Evolutionary conservation across 1,284 basidiomycete species (phyloP), one percentile per base, ranked within the genome.

Genomic region (Melanopsichium pennsylvanicum): DNA sequence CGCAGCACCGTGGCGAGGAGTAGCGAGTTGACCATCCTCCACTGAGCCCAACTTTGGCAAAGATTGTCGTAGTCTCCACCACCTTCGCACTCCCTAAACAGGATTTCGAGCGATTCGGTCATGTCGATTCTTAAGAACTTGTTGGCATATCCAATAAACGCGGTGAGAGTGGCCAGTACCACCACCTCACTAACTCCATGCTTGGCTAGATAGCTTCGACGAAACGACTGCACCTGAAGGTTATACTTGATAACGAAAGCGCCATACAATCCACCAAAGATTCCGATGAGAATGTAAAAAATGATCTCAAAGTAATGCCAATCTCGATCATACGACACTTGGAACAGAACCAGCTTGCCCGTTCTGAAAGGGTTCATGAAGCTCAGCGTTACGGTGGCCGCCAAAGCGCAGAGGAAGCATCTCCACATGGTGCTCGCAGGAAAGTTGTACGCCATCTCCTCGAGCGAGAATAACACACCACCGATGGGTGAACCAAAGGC

Each of bases 281-380:
- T 86, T 4, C 96, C 96, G 37, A 98, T 87, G 60, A 98, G 86
- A 47, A 97, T 85, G 83, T 93, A 97, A 27, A 94, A 86, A n/a
- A 95, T 88, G 48, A 98, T 92, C 81, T 97, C 96, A 79, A 98
- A 98, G 83, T 96, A 97, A 81, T 98, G 95, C 96, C 96, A 99
- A 76, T 95, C 92, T 25, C 94, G 86, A 80, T 92, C 92, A 82
- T 98, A 98, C 6, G 93, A 95, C 63, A 98, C 93, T 81, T 97
- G 93, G 85, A 98, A 98, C 62, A 97, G 84, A 75, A 98, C 96
- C 25, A 99, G 88, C 81, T 98, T 98, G 31, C 96, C 96, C 0
- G 96, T 98, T 22, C 94, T 87, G 84, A 93, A 99, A 0, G 96
- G 96, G 79, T 98, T 97, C 90, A 99, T 94, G 3, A 91, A 91